Evolutionary conservation across 306 rosid species (phyloP), one percentile per base, ranked within the genome.

Genomic region (Pachyrhizus erosus): DNA sequence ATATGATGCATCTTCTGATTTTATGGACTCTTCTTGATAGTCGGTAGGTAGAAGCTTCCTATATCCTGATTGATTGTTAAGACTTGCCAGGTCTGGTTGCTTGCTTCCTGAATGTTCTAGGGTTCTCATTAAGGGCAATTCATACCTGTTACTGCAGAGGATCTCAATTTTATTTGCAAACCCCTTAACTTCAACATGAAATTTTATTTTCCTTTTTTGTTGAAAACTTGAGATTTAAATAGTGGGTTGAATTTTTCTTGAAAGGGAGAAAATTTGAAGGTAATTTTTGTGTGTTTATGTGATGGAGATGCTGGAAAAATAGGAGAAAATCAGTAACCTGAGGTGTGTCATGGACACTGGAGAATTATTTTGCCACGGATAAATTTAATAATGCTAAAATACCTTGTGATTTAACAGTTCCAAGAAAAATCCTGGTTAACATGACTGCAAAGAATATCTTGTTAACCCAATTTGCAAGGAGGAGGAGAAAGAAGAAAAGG

Each of bases 261-360:
- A 60, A 39, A 61, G 70, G 64, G 42, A 9, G 48, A 17, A n/a
- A 52, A 70, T 61, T 60, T 75, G 76, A 80, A 65, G 33, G 74
- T 52, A 40, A 55, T 45, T 15, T 73, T 15, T 73, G 55, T 61
- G 77, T 31, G 60, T 67, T 57, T 74, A 55, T 64, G 23, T 60
- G 68, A 33, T 17, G 7, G 29, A 69, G 31, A 26, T 26, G 14
- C 12, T 26, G 58, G 23, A n/a, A 9, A 66, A 68, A 29, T 61
- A 17, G 45, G 70, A 64, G 70, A 64, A 64, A 33, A 64, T 29
- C 43, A 7, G 42, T 62, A 13, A 29, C 18, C 69, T 1, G 7
- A 24, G 37, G n/a, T 12, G 18, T 61, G 40, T 57, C 15, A 23
- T 23, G 33, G 17, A 55, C 64, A 57, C 17, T 57, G 17, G 5